Percentiles rank a stretch among this genome's conserved stretches.
Conservation (phyloP, 73 alveolate genomes). For the Paramecium pentaurelia region DNA sequence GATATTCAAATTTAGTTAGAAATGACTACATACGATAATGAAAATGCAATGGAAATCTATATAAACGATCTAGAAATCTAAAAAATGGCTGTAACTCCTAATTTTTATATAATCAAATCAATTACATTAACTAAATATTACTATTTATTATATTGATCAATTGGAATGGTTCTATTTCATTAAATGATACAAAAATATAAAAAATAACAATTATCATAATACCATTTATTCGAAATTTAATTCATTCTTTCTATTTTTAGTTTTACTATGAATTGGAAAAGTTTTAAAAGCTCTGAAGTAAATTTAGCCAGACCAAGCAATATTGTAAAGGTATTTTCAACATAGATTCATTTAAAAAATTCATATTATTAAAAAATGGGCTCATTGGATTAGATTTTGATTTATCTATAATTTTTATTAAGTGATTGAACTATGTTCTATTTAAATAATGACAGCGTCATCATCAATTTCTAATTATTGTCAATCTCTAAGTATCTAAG, state of each 20-base stretch:
- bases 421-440: neutral
- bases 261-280: neutral
- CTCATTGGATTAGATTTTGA: neutral
- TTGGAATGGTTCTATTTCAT: neutral
- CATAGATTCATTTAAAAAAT: neutral
- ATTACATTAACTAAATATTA: neutral
- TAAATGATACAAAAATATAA: neutral
- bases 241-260: neutral
- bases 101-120: neutral
- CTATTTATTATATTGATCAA: neutral
- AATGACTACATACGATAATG: neutral
- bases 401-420: neutral
- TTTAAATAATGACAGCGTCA: neutral
- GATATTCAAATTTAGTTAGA: neutral
- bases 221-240: neutral
- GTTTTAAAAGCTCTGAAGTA: neutral
- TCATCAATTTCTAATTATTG: neutral
- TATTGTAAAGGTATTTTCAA: neutral
- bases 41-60: neutral
- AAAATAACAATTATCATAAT: neutral
- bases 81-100: neutral
- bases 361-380: neutral
- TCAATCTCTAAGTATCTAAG: neutral
- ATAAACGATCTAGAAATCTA: neutral
- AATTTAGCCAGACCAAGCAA: neutral